Conservation (phyloP, 1,284 basidiomycete genomes). For the Malassezia brasiliensis region DNA sequence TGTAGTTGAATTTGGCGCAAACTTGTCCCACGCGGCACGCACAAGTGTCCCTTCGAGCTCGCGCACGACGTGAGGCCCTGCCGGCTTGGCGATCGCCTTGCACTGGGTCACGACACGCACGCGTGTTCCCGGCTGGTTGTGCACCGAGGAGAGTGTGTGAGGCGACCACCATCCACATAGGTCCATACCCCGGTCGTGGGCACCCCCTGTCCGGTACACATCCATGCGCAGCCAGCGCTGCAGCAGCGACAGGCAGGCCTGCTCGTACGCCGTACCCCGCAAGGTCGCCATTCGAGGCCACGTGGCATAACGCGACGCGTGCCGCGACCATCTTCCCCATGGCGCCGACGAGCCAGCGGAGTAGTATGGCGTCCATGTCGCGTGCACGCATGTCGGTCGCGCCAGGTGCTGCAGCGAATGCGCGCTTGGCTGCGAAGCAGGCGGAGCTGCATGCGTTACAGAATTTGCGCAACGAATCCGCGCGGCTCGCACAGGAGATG, state of each 20-base stretch:
- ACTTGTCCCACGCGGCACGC: conserved; percentile 16
- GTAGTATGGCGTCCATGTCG: conserved; percentile 15
- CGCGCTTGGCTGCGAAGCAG: conserved; percentile 32
- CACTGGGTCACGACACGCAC: conserved; percentile 76
- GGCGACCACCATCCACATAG: conserved; percentile 88
- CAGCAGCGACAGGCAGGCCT: conserved; percentile 59
- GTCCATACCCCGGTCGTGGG: conserved; percentile 74
- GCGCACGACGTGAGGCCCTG: conserved; percentile 67
- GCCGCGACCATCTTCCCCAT: not conserved
- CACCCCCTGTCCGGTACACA: conserved; percentile 63
- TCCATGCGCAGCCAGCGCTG: conserved; percentile 66
- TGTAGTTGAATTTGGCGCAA: not conserved
- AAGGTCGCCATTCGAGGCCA: conserved; percentile 45
- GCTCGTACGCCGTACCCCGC: conserved; percentile 66
- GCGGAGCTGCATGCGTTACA: conserved; percentile 39
- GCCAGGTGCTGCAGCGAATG: conserved; percentile 3
- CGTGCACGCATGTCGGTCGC: conserved; percentile 17
- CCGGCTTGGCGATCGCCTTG: conserved; percentile 72
- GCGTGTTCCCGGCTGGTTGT: conserved; percentile 38
- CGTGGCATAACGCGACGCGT: not conserved
- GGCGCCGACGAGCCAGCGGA: conserved; percentile 3
- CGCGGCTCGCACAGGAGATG: conserved; percentile 36
- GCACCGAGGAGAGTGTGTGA: not conserved
- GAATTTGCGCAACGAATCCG: conserved; percentile 35
- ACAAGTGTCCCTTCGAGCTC: conserved; percentile 60